These are phyloP conservation scores for Penicillium malachiteum DNA, from an alignment of 495 filamentous ascomycete species.

Conservation along the genomic window DNA sequence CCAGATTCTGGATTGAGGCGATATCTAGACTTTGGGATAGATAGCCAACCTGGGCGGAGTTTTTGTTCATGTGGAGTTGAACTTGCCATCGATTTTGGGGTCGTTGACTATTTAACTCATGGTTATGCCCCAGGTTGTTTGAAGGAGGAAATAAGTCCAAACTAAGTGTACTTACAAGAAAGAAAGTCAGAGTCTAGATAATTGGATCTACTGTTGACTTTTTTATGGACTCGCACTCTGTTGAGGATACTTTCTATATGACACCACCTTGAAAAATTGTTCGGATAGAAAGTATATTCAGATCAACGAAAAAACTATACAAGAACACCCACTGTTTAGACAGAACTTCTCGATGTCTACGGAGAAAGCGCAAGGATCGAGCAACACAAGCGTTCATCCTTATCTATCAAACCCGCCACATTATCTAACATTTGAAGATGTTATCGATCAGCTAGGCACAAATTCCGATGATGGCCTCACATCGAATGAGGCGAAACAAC, in stretches of 20 bases:
- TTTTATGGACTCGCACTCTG: constrained; percentile 40
- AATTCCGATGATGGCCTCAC: constrained; percentile 63
- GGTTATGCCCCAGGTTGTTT: constrained; percentile 1
- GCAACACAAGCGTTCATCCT: constrained; percentile 17
- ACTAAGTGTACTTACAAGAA: constrained; percentile 12
- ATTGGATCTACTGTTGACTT: not conserved
- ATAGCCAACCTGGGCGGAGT: not conserved
- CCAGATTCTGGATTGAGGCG: constrained; percentile 9
- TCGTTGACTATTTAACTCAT: constrained; percentile 20
- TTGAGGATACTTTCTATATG: constrained; percentile 38
- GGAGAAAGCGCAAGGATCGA: constrained; percentile 37
- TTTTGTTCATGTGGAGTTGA: not conserved
- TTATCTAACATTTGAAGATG: constrained; percentile 52
- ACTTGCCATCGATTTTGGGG: constrained; percentile 17
- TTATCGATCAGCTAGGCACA: constrained; percentile 57
- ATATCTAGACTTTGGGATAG: constrained; percentile 10
- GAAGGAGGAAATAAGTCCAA: not conserved
- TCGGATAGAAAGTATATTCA: constrained; percentile 24
- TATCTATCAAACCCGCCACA: constrained; percentile 63
- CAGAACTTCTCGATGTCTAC: constrained; percentile 38
- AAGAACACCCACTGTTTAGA: not conserved
- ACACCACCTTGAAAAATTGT: constrained; percentile 30
- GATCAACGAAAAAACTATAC: not conserved
- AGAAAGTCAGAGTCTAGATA: constrained; percentile 8
- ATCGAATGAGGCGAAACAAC: constrained; percentile 50